Conservation (phyloP, 2,329 filamentous ascomycete species). For the Arthroderma sp. region DNA sequence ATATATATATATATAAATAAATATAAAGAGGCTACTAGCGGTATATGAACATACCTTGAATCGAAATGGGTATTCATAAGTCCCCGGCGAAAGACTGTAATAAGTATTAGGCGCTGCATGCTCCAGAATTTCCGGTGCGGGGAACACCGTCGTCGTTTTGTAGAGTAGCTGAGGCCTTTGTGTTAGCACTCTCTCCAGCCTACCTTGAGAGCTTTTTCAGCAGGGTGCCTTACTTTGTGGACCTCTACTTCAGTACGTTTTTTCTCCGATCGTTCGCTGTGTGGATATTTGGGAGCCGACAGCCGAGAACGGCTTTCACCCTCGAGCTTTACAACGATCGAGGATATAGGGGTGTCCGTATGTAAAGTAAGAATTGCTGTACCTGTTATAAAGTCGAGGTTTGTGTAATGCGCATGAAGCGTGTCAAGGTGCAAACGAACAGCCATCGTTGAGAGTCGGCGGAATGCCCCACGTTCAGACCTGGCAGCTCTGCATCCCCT, state of each 20-base stretch:
- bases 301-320: conserved; percentile 36
- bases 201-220: background rate
- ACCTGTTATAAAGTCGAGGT: conserved; percentile 35
- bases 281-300: conserved; percentile 25
- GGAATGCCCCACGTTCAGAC: background rate
- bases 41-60: conserved; percentile 30
- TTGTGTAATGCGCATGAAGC: conserved; percentile 33
- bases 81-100: conserved; percentile 34
- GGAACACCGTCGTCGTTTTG: conserved; percentile 35
- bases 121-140: conserved; percentile 29
- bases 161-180: conserved; percentile 29
- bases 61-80: conserved; percentile 36
- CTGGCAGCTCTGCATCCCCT: background rate
- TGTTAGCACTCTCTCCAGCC: background rate
- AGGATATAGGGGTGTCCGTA: conserved; percentile 31
- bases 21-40: too few species aligned
- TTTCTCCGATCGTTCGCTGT: conserved; percentile 33
- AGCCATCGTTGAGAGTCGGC: conserved; percentile 24
- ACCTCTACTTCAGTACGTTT: conserved; percentile 36
- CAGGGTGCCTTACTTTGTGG: conserved; percentile 29
- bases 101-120: conserved; percentile 21
- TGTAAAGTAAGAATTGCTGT: conserved; percentile 31
- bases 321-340: conserved; percentile 37
- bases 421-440: conserved; percentile 33
- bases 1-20: too few species aligned